A percentile compares a stretch with the other conserved stretches of the same genome.
Conservation (phyloP, 306 rosid species). For the Aeschynomene evenia region DNA sequence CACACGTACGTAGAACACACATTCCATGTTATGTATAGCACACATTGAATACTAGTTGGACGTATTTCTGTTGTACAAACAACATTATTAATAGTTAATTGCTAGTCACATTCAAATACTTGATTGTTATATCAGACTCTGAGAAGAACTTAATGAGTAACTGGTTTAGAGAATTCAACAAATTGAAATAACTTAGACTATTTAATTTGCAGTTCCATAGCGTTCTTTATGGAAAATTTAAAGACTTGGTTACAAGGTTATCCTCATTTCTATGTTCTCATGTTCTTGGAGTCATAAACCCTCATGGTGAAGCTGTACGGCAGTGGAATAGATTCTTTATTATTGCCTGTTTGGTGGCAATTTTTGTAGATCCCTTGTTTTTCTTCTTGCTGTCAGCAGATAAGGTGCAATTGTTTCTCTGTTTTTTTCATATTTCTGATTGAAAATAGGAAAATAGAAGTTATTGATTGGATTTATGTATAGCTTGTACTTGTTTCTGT, state of each 20-base stretch:
- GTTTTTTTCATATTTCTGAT: background rate
- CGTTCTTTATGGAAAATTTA: background rate
- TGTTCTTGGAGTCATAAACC: background rate
- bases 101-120: constrained; percentile 27
- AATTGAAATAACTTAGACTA: background rate
- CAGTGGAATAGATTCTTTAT: background rate
- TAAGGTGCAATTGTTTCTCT: background rate
- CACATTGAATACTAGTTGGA: no score
- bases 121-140: background rate
- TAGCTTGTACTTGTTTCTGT: no score
- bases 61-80: no score
- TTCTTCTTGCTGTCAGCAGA: constrained; percentile 3
- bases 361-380: constrained; percentile 1
- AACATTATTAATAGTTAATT: no score
- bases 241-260: background rate
- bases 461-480: background rate
- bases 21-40: no score
- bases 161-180: background rate
- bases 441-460: background rate
- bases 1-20: no score
- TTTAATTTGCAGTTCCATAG: background rate
- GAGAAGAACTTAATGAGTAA: background rate
- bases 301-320: background rate
- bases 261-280: background rate
- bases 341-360: background rate